Conservation (phyloP, 2,329 filamentous ascomycete genomes). For the Talaromyces verruculosus region DNA sequence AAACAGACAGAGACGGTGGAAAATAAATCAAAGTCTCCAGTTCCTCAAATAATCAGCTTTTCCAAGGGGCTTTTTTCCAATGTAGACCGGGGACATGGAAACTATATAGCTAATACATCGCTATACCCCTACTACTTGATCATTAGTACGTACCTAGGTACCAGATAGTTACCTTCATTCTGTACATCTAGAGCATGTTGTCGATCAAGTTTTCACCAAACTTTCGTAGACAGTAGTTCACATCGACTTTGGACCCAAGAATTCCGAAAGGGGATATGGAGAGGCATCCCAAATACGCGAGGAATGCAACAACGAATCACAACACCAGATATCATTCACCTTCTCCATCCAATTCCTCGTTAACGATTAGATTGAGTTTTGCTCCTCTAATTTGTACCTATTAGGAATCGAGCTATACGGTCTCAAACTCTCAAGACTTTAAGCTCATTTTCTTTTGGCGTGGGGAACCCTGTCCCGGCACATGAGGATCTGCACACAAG, state of each 20-base stretch:
- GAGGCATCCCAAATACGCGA: not conserved
- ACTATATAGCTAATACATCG: not conserved
- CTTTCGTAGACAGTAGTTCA: not conserved
- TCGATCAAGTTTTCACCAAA: not conserved
- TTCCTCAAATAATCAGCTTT: not conserved
- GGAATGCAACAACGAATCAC: not conserved
- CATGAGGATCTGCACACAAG: not conserved
- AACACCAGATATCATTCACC: not conserved
- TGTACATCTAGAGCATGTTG: not conserved
- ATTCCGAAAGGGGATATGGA: not conserved
- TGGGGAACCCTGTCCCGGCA: not conserved
- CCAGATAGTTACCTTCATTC: not conserved
- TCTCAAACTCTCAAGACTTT: not conserved
- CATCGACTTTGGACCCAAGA: not conserved
- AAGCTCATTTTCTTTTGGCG: not conserved
- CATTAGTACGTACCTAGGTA: not conserved
- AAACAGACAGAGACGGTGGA: not conserved
- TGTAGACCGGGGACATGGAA: not conserved
- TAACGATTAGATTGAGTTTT: not conserved
- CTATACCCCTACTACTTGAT: not conserved
- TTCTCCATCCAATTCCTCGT: not conserved
- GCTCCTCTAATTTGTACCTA: not conserved
- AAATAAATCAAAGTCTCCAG: not conserved
- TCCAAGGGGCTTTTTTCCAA: not conserved
- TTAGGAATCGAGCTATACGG: conserved; percentile 11